Base-by-base conservation (phyloP, 768 basidiomycete species). In the Astraeus odoratus region DNA sequence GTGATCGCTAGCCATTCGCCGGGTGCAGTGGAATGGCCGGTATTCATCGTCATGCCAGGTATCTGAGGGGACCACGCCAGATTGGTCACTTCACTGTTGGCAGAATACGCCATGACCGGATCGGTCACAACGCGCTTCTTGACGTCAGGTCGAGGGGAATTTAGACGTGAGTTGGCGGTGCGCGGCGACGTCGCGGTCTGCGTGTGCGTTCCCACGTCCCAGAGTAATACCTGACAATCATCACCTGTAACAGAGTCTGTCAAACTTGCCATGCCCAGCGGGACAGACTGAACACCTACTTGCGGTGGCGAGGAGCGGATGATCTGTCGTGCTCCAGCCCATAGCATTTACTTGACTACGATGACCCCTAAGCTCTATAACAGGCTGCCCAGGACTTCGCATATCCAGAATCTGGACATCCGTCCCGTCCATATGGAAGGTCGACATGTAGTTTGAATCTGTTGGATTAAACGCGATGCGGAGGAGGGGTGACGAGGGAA, bases 381-480 rank as follows among this genome's bases (percentile, higher is more conserved):
- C 93, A 0, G 96, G 93, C 50, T 88, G 83, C 2, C 96, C 96
- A 1, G 96, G 96, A 65, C 83, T 88, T 42, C 96, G 80, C 89
- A 97, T 97, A 57, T 99, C 96, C 50, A 99, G 71, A 22, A 99
- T 89, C 61, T 96, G 88, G 3, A 96, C 76, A 56, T 93, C 87
- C 16, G 74, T 65, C 39, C 89, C 88, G 58, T 96, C 93, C 76
- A 91, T 85, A 57, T 97, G 95, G 65, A 97, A 96, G 2, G 93
- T 95, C 10, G 92, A 89, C 80, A 99, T 88, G 63, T 95, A 96
- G 55, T 96, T 93, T 13, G 92, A 86, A 64, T 88, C 85, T 6
- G 81, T 76, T 0, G 94, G 93, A 57, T 91, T 92, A 71, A 95
- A 95, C 20, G 86, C 86, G 47, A 95, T 87, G 35, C 92, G 75